Percentiles rank a stretch among this genome's conserved stretches.
Conservation (phyloP, 2,329 filamentous ascomycete species). For the Hymenoscyphus linearis region DNA sequence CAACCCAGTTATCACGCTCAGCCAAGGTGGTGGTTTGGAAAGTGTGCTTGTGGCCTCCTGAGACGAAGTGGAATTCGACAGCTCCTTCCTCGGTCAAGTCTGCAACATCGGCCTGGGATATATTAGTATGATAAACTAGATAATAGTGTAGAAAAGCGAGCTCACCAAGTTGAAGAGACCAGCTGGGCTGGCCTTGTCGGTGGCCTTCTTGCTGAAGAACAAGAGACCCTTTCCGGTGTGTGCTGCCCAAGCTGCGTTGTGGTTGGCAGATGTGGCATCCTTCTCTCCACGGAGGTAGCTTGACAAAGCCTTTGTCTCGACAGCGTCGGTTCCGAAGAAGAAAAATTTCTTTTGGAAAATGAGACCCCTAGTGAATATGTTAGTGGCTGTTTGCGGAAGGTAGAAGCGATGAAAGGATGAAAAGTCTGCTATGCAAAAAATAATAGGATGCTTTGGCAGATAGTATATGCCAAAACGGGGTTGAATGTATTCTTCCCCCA, state of each 20-base stretch:
- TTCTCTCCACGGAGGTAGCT: slow-evolving; percentile 87
- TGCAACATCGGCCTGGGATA: slow-evolving; percentile 47
- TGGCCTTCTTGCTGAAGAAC: slow-evolving; percentile 72
- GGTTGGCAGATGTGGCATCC: slow-evolving; percentile 64
- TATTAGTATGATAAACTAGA: slow-evolving; percentile 1
- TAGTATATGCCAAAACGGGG: neutral
- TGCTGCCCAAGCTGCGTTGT: slow-evolving; percentile 80
- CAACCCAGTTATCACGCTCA: slow-evolving; percentile 91
- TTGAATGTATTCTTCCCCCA: neutral
- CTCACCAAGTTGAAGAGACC: slow-evolving; percentile 83
- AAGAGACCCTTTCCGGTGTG: slow-evolving; percentile 94
- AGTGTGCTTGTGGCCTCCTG: slow-evolving; percentile 83
- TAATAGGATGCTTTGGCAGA: neutral
- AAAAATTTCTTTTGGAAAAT: slow-evolving; percentile 89
- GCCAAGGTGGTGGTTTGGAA: slow-evolving; percentile 74
- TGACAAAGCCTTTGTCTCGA: slow-evolving; percentile 68
- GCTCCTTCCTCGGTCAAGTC: slow-evolving; percentile 69
- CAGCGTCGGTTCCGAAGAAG: slow-evolving; percentile 70
- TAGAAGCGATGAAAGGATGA: neutral
- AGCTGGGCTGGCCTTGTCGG: slow-evolving; percentile 74
- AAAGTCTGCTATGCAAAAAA: neutral
- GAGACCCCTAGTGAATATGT: slow-evolving; percentile 58
- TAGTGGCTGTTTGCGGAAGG: neutral
- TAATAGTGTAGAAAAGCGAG: slow-evolving; percentile 6
- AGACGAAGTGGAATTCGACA: slow-evolving; percentile 80